These are phyloP conservation scores for Cercospora sp. DNA, from an alignment of 2,329 filamentous ascomycete species.

Conservation along the genomic window DNA sequence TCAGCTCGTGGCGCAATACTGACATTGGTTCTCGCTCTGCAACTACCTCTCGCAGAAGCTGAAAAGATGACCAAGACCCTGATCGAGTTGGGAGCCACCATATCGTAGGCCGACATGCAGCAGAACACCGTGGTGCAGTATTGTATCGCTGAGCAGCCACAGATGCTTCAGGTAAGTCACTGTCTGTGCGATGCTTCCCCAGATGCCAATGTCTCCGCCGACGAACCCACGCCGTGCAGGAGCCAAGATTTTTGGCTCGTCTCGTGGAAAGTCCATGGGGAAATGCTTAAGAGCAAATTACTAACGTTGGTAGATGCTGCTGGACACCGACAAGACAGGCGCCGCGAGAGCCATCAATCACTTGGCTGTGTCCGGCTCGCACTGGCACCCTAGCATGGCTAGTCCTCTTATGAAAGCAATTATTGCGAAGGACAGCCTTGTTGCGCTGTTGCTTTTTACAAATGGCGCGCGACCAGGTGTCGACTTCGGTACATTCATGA, in stretches of 20 bases:
- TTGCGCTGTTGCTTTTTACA: slow-evolving; percentile 63
- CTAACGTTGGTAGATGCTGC: slow-evolving; percentile 39
- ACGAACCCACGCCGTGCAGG: background rate
- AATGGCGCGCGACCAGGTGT: slow-evolving; percentile 62
- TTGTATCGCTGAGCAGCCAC: slow-evolving; percentile 57
- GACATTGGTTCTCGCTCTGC: slow-evolving; percentile 67
- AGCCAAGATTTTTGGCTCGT: background rate
- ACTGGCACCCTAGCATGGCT: slow-evolving; percentile 38
- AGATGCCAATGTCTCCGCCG: background rate
- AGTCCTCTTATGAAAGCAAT: slow-evolving; percentile 64
- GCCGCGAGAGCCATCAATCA: slow-evolving; percentile 68
- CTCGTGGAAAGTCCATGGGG: background rate
- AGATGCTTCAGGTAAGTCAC: slow-evolving; percentile 39
- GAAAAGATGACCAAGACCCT: slow-evolving; percentile 65
- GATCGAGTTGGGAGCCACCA: slow-evolving; percentile 69
- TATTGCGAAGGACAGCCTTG: slow-evolving; percentile 51
- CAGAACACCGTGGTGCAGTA: slow-evolving; percentile 68
- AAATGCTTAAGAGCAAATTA: background rate
- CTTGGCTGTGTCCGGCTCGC: slow-evolving; percentile 50
- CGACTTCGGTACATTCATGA: slow-evolving; percentile 65
- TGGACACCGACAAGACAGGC: slow-evolving; percentile 60
- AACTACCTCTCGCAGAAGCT: slow-evolving; percentile 63
- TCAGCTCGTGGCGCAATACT: slow-evolving; percentile 63
- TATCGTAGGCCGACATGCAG: slow-evolving; percentile 68
- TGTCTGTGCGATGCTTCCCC: background rate